Base-by-base conservation (phyloP, 345 rosid genomes). In the Brassica juncea region DNA sequence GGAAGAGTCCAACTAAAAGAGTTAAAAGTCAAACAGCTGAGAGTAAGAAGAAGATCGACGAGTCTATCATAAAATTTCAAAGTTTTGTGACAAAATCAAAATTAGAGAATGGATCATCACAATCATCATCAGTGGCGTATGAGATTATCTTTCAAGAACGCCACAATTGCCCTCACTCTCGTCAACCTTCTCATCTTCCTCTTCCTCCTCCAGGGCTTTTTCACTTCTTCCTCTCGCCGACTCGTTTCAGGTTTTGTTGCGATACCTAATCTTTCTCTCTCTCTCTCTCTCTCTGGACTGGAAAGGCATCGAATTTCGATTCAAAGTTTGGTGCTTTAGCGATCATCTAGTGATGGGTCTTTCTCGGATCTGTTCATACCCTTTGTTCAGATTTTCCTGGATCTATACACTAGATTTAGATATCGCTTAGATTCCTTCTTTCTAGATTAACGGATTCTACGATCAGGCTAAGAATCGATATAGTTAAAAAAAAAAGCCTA, bases 111-210 rank as follows among this genome's bases (percentile, higher is more conserved):
- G 55, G 55, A 80, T 39, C 79, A 49, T 49, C 52, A 44, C 7
- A 25, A 28, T 63, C 72, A 28, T 63, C 68, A 79, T 52, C 75
- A 89, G 8, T 86, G 88, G 91, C 86, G 90, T 71, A 8, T 82
- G 73, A 91, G 89, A 42, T 84, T 94, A 67, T 89, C 97, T 11
- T 92, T 89, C 86, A 92, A 88, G 85, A 90, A 83, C 85, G 97
- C 90, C 0, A 94, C 97, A 55, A 87, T 94, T 30, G 71, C 84
- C 15, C 71, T 92, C 64, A 88, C 91, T 14, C 39, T 86, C 34
- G 34, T 94, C 74, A 94, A 94, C 54, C 27, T 92, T 10, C 3
- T 87, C 80, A 78, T 76, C 27, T 89, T 76, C 65, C 86, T 94
- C 49, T 74, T 87, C 78, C 72, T 91, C 82, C 93, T 94, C 52